phyloP scores from a whole-genome alignment of 2,329 filamentous ascomycete species.

The Claviceps arundinis region DNA sequence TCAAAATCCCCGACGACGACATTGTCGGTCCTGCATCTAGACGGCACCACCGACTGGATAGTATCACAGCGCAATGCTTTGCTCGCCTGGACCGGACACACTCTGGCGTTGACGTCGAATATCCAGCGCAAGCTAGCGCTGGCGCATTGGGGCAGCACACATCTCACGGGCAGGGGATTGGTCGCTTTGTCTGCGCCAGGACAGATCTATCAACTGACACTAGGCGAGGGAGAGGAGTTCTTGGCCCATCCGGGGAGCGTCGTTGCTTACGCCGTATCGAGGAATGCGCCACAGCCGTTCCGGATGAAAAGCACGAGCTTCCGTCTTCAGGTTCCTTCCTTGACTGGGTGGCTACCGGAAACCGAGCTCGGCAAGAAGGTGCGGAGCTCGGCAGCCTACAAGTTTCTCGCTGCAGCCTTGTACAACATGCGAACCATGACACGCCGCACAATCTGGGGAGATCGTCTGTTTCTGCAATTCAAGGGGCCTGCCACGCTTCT shows the following conservation, averaged over 20 bases:
- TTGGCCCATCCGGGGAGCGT: slow-evolving; percentile 85
- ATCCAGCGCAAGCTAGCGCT: slow-evolving; percentile 63
- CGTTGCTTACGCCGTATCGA: slow-evolving; percentile 72
- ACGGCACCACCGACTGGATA: slow-evolving; percentile 94
- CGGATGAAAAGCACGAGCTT: slow-evolving; percentile 69
- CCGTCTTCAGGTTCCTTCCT: slow-evolving; percentile 63
- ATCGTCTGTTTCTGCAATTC: slow-evolving; percentile 84
- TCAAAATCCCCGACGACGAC: slow-evolving; percentile 79
- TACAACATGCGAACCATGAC: slow-evolving; percentile 63
- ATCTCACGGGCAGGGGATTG: slow-evolving; percentile 76
- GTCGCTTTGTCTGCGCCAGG: slow-evolving; percentile 75
- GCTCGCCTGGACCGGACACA: slow-evolving; percentile 93
- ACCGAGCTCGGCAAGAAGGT: slow-evolving; percentile 61
- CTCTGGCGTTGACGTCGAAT: slow-evolving; percentile 60
- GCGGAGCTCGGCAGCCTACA: slow-evolving; percentile 61
- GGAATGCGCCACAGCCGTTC: slow-evolving; percentile 66
- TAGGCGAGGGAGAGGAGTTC: slow-evolving; percentile 77
- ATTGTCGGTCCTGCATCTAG: slow-evolving; percentile 75
- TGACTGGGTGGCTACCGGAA: slow-evolving; percentile 52
- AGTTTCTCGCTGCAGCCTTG: slow-evolving; percentile 47
- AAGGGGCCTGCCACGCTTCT: slow-evolving; percentile 75
- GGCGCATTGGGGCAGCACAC: slow-evolving; percentile 83
- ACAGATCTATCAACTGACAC: slow-evolving; percentile 73
- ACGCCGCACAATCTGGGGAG: slow-evolving; percentile 80
- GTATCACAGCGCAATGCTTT: slow-evolving; percentile 75